Evolutionary conservation across 2,329 filamentous ascomycete species (phyloP).

Genomic region (Aspergillus udagawae): DNA sequence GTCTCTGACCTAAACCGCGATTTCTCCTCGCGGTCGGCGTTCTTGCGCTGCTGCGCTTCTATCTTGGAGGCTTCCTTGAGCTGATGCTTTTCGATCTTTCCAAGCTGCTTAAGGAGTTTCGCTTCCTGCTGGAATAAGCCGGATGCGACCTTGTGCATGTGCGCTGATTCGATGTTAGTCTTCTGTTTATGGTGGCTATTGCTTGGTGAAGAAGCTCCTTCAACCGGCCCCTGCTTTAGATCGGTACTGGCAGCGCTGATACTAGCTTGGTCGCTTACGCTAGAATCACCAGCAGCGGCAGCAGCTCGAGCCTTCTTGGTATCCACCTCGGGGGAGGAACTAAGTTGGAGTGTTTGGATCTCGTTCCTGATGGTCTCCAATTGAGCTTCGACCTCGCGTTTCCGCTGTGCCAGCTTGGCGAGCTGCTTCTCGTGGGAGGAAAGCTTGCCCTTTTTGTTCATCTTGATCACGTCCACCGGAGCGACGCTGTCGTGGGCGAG

Average conservation of each 20-base stretch:
- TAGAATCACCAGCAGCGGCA: constrained; percentile 14
- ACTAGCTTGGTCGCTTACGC: constrained; percentile 15
- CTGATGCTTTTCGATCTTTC: constrained; percentile 41
- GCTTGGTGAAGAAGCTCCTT: constrained; percentile 4
- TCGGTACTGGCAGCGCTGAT: constrained; percentile 12
- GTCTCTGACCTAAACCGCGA: constrained; percentile 38
- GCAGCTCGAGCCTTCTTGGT: constrained; percentile 4
- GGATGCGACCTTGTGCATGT: constrained; percentile 27
- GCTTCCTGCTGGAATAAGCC: constrained; percentile 30
- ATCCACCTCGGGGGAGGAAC: constrained; percentile 1
- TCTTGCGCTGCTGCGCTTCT: constrained; percentile 34
- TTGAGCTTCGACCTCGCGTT: constrained; percentile 36
- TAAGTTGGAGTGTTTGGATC: constrained; percentile 25
- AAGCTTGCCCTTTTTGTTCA: constrained; percentile 28
- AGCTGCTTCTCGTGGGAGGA: constrained; percentile 41
- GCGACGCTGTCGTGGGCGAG: constrained; percentile 17
- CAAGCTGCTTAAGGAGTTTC: constrained; percentile 36
- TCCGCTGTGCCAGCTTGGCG: constrained; percentile 39
- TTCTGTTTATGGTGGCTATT: constrained; percentile 8
- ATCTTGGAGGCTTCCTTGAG: constrained; percentile 39
- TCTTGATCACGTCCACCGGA: constrained; percentile 22
- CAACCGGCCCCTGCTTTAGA: constrained; percentile 3
- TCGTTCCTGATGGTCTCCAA: constrained; percentile 34
- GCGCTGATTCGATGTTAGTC: constrained; percentile 18
- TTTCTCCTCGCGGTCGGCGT: constrained; percentile 43